These are phyloP conservation scores for Dictyostelium capitatum DNA, from an alignment of 78 protist species.

Conservation along the genomic window DNA sequence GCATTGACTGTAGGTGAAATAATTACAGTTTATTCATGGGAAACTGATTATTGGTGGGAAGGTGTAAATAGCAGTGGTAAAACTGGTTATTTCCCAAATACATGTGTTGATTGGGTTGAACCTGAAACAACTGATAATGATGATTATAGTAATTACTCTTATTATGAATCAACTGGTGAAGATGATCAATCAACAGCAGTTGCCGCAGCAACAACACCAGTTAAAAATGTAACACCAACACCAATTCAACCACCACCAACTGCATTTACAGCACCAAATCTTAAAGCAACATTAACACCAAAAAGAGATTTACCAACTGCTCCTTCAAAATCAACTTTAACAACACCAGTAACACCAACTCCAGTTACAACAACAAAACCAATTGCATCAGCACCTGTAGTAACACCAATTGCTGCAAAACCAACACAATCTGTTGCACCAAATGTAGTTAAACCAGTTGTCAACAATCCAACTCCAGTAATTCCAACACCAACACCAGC, in stretches of 20 bases:
- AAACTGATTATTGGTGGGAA: conserved; percentile 78
- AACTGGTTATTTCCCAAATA: conserved; percentile 69
- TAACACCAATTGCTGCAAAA: neutral
- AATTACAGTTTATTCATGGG: conserved; percentile 56
- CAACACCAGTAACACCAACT: neutral
- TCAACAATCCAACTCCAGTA: neutral
- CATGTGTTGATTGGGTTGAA: conserved; percentile 72
- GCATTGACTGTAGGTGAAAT: conserved; percentile 48
- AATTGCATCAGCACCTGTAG: neutral
- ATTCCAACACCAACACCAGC: neutral
- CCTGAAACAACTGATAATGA: conserved; percentile 16
- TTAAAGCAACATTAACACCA: conserved; percentile 3
- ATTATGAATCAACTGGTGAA: conserved; percentile 54
- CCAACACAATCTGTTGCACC: neutral
- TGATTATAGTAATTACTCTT: conserved; percentile 15
- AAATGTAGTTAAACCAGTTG: neutral
- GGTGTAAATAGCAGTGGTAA: conserved; percentile 17
- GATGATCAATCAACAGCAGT: conserved; percentile 11
- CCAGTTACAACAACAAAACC: neutral
- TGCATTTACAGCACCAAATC: neutral
- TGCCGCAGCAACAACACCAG: conserved; percentile 21
- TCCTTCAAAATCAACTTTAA: neutral
- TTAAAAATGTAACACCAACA: neutral
- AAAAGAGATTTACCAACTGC: conserved; percentile 13
- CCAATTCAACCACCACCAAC: conserved; percentile 35